Base-by-base conservation (phyloP, 805 yeast genomes). In the Clavispora carvajalis region DNA sequence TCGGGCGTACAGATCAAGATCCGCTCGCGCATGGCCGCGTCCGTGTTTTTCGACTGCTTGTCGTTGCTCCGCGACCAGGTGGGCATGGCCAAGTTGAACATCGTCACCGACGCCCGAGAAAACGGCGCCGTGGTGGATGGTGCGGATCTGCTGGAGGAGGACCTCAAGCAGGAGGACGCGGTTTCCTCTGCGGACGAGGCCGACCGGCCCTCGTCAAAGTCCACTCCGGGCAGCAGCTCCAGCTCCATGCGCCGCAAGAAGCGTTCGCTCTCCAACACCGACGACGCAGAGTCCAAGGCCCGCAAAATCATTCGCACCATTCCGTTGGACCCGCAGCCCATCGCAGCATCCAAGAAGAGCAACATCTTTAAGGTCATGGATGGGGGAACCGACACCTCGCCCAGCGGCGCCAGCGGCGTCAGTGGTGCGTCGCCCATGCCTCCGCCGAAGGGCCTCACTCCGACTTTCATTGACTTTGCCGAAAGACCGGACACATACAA, bases 1-100 rank as follows among this genome's bases (percentile, higher is more conserved):
- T 60, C 63, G 8, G 58, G 59, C 12, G 56, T 65, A 22, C 64
- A 67, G 30, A 79, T 85, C 4, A 74, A 74, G 3, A 82, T 90
- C 12, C 72, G 85, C 37, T 82, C 95, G 5, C 75, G 99, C 51
- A 84, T 88, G 95, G 77, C 95, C 7, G 96, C 95, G 0, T 82
- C 93, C 43, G 88, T 90, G 2, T 88, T 91, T 52, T 93, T 91
- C 60, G 99, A 93, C 62, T 82, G 91, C 52, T 65, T 91, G 37
- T 85, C 90, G 79, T 74, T 86, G 3, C 66, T 93, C 53, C 69
- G 96, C 51, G 91, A 87, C 50, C 84, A 86, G 58, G 86, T 88
- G 45, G 96, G 96, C 11, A 85, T 89, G 84, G 79, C 84, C 38
- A 80, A 80, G 45, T 55, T 67, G 47, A 69, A 79, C 37, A 76